These are phyloP conservation scores for Cladosporium cucumerinum DNA, from an alignment of 2,329 filamentous ascomycete species.

Conservation along the genomic window DNA sequence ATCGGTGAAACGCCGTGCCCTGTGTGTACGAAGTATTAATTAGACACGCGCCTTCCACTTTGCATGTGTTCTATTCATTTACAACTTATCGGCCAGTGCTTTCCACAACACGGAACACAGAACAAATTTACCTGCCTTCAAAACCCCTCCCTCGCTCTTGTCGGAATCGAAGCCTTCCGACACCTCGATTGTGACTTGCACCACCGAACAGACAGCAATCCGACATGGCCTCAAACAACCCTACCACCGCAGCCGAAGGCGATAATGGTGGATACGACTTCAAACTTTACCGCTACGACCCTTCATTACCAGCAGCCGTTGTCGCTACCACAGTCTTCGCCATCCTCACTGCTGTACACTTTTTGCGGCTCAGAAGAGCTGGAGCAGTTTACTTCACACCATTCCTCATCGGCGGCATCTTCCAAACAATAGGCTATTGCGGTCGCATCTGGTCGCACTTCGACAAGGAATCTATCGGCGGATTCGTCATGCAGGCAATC, in stretches of 20 bases:
- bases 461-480: constrained; percentile 30
- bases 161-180: no score
- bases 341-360: constrained; percentile 42
- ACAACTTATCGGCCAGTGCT: neutral
- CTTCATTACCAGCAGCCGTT: constrained; percentile 46
- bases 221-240: neutral
- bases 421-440: constrained; percentile 46
- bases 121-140: neutral
- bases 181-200: no score
- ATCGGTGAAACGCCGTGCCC: neutral
- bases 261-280: neutral
- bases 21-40: neutral
- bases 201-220: neutral
- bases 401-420: constrained; percentile 46
- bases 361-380: constrained; percentile 41
- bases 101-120: neutral
- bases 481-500: constrained; percentile 44
- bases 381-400: constrained; percentile 50
- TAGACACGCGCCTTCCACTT: neutral
- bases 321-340: constrained; percentile 48
- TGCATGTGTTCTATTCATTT: neutral
- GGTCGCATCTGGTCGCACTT: constrained; percentile 36
- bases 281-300: constrained; percentile 38
- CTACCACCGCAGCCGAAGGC: neutral
- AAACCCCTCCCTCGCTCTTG: accelerated